Evolutionary conservation across 106 monocot species (phyloP).

Genomic region (Acorus gramineus): DNA sequence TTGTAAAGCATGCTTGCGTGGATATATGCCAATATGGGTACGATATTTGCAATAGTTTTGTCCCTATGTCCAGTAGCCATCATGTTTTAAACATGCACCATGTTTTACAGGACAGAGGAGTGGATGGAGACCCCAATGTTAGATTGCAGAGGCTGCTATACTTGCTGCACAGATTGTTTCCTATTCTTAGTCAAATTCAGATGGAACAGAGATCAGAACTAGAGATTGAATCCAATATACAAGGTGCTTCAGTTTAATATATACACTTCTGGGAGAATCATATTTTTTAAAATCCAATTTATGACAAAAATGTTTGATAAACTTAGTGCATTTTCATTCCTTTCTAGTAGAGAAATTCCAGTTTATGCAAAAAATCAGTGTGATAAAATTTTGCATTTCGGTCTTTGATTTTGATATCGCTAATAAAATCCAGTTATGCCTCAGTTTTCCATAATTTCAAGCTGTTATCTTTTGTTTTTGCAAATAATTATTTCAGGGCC

Average conservation of each 20-base stretch:
- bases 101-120: neutral
- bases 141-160: slow-evolving; percentile 12
- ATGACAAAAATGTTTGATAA: too few species aligned
- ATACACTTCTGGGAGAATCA: too few species aligned
- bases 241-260: neutral
- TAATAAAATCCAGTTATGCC: too few species aligned
- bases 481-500: too few species aligned
- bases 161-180: slow-evolving; percentile 9
- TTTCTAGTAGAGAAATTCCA: too few species aligned
- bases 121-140: slow-evolving; percentile 1
- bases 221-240: slow-evolving; percentile 12
- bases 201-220: slow-evolving; percentile 8
- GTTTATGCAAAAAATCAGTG: too few species aligned
- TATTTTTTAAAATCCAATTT: too few species aligned
- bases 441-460: too few species aligned
- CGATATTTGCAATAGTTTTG: neutral
- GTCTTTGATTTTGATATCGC: too few species aligned
- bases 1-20: slow-evolving; percentile 18
- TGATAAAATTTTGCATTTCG: too few species aligned
- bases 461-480: too few species aligned
- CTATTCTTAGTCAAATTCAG: slow-evolving; percentile 17
- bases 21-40: slow-evolving; percentile 6
- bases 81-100: neutral
- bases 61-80: neutral
- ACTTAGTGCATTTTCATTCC: too few species aligned